Evolutionary conservation across 257 asterid species (phyloP), one percentile per base, ranked within the genome.

Genomic region (Handroanthus guayacan): DNA sequence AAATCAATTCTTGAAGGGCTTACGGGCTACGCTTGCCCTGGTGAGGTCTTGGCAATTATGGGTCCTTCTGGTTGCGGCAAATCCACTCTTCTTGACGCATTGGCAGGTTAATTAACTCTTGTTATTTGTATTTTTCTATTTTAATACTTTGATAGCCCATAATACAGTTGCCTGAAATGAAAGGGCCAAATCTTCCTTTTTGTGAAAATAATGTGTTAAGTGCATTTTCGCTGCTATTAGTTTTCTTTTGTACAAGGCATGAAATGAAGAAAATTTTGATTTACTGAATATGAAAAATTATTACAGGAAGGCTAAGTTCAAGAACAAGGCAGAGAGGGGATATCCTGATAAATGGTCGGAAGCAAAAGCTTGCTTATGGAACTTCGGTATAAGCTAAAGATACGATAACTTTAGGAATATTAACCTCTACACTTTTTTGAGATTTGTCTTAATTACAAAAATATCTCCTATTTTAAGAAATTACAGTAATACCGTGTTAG

Each of bases 61-160:
- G 88, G 88, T 17, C 88, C 88, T 63, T 84, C 88, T 16, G 88
- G 88, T 31, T 84, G 77, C 16, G 88, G 88, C 70, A 84, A 84
- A 41, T 81, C 88, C 9, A 84, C 88, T 17, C 82, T 82, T 58
- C 84, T 84, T 38, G 88, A 84, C 31, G 75, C 88, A 2, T 74
- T 89, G 70, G 92, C 92, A 47, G 92, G 92, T 87, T 13, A 20
- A 16, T 47, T 0, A 17, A 43, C 12, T 36, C 4, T 41, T 18
- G 47, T 3, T 57, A 12, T 0, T 16, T 12, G 39, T 1, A 37
- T 17, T 10, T 10, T 44, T 2, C 51, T 43, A 2, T 17, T 2
- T 45, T 41, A 17, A 4, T 17, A 6, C 12, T 66, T 43, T 66
- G 5, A 11, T 2, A 5, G 70, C 12, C 20, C 25, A 36, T 39